Base-by-base conservation (phyloP, 1,139 yeast genomes). In the Candida pseudoviswanathii region DNA sequence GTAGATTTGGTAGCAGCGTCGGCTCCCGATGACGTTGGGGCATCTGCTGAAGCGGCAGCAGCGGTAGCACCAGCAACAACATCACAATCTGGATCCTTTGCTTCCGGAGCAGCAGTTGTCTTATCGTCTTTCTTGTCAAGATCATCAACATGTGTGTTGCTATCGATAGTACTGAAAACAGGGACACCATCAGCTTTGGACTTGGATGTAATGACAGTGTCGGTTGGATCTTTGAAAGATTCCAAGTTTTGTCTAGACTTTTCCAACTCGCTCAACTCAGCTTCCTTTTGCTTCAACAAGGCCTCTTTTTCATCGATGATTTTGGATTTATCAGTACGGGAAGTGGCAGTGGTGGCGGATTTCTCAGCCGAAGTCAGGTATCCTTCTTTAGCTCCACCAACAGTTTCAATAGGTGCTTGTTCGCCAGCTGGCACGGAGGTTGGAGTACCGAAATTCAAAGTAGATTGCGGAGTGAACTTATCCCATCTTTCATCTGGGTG, bases 101-200 rank as follows among this genome's bases (percentile, higher is more conserved):
- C 2, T 16, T 16, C 16, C 16, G 37, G 7, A 33, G 37, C 22
- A n/a, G 57, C 38, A 25, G 49, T 41, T 22, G 43, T 50, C 21
- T 51, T 46, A 31, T 49, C 46, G 39, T 48, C 51, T 11, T 16
- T 33, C n/a, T 22, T 43, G 21, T 41, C 39, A 41, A 46, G 34
- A 30, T 48, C 53, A 39, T 30, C 29, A 33, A 43, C 57, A 51
- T 76, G 81, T 22, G 54, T 49, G 54, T 68, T 71, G 54, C 66
- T 62, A 52, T 76, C 81, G 45, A 76, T 75, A 21, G 77, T 73
- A 5, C 78, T 64, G 41, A 53, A 62, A 2, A 49, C 53, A 3
- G 51, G 47, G 1, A 55, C 40, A 2, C 71, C 72, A 2, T 60
- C 55, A 1, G 57, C 43, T 44, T 57, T 59, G 8, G 46, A 34